A percentile compares a stretch with the other conserved stretches of the same genome.
phyloP scores from a whole-genome alignment of 768 basidiomycete species.

The Pulveroboletus sp. region DNA sequence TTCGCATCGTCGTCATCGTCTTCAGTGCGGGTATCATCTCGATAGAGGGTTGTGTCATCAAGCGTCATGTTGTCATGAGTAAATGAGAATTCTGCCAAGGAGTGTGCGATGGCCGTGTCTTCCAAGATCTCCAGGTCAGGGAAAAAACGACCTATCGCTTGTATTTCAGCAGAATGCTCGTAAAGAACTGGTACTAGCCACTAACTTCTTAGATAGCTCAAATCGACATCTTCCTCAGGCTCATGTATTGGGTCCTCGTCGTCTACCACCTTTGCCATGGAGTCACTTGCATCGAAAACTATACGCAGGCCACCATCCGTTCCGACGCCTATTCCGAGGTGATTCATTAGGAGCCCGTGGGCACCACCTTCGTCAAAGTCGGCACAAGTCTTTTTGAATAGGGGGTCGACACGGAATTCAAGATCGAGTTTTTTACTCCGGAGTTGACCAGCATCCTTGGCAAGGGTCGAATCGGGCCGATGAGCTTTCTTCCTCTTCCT shows the following conservation, averaged over 20 bases:
- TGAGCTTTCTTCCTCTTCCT: slow-evolving; percentile 63
- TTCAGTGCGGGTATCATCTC: slow-evolving; percentile 44
- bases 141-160: slow-evolving; percentile 60
- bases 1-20: slow-evolving; percentile 36
- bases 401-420: slow-evolving; percentile 93
- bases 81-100: slow-evolving; percentile 81
- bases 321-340: slow-evolving; percentile 74
- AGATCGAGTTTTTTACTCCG: slow-evolving; percentile 92
- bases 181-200: slow-evolving; percentile 3
- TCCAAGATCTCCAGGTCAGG: slow-evolving; percentile 65
- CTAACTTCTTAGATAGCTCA: slow-evolving; percentile 62
- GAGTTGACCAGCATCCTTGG: slow-evolving; percentile 77
- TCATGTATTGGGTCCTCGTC: slow-evolving; percentile 67
- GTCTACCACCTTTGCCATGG: slow-evolving; percentile 72
- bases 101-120: slow-evolving; percentile 74
- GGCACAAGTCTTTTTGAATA: slow-evolving; percentile 96
- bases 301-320: slow-evolving; percentile 82
- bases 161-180: slow-evolving; percentile 5
- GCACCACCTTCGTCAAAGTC: slow-evolving; percentile 99
- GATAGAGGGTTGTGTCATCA: slow-evolving; percentile 62
- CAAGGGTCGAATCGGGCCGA: slow-evolving; percentile 81
- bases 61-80: slow-evolving; percentile 58
- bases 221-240: slow-evolving; percentile 63
- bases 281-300: slow-evolving; percentile 95
- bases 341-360: slow-evolving; percentile 94